Percentiles rank a stretch among this genome's conserved stretches.
These are phyloP conservation scores for Solanum chiquidenum DNA, from an alignment of 257 asterid genomes.

Conservation along the genomic window DNA sequence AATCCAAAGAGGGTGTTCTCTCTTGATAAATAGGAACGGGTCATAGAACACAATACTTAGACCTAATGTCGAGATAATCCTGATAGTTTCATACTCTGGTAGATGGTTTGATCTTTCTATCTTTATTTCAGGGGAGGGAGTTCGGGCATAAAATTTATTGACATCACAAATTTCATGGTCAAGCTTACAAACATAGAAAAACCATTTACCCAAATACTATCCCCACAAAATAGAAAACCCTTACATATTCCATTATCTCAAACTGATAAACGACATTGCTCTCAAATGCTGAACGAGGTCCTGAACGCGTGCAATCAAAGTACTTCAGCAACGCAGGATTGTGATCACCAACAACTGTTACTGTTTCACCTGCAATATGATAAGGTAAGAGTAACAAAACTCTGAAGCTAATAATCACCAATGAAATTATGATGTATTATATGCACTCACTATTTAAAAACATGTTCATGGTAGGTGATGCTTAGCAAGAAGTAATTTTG, in stretches of 20 bases:
- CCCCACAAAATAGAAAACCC: conserved; percentile 11
- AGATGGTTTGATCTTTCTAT: neutral
- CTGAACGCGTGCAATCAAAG: conserved; percentile 95
- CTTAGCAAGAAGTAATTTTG: neutral
- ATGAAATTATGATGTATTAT: neutral
- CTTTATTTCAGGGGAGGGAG: neutral
- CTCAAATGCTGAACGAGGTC: conserved; percentile 99
- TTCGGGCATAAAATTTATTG: neutral
- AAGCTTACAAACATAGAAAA: neutral
- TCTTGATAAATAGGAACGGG: neutral
- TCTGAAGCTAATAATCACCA: neutral
- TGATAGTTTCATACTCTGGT: neutral
- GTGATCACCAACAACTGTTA: conserved; percentile 96
- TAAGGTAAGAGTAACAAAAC: conserved; percentile 4
- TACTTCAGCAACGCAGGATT: conserved; percentile 68
- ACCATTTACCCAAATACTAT: neutral
- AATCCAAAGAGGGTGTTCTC: neutral
- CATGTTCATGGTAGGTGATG: neutral
- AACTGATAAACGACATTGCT: conserved; percentile 88
- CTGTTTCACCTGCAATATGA: conserved; percentile 67
- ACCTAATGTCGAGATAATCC: neutral
- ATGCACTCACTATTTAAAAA: neutral
- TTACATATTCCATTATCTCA: conserved; percentile 98
- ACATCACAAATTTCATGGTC: neutral
- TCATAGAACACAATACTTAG: neutral